phyloP scores from a whole-genome alignment of 805 yeast species.

The Saccharomycopsis selenospora region DNA sequence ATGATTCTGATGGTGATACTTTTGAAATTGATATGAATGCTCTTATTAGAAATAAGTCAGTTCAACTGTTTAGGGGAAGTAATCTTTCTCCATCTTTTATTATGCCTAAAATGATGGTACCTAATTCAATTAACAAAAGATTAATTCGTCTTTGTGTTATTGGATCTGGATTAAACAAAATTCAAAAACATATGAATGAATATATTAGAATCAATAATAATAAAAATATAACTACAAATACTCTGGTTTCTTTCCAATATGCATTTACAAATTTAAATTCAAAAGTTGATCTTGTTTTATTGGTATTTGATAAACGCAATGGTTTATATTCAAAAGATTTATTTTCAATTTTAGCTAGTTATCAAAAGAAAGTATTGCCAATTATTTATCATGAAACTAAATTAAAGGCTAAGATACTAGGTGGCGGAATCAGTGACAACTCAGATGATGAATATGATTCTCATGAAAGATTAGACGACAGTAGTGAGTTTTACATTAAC shows the following conservation, averaged over 20 bases:
- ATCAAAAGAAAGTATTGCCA: slow-evolving; percentile 15
- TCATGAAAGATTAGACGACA: slow-evolving; percentile 2
- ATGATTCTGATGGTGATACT: slow-evolving; percentile 18
- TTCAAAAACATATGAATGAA: slow-evolving; percentile 12
- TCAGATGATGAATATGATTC: slow-evolving; percentile 6
- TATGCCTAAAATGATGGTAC: slow-evolving; percentile 19
- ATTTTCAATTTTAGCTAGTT: slow-evolving; percentile 13
- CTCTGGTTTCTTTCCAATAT: slow-evolving; percentile 8
- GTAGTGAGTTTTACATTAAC: slow-evolving; percentile 6
- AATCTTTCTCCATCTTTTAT: slow-evolving; percentile 15
- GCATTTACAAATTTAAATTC: slow-evolving; percentile 19
- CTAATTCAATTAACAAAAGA: background rate
- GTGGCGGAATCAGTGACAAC: slow-evolving; percentile 11
- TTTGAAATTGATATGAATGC: slow-evolving; percentile 20
- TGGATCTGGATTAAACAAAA: slow-evolving; percentile 12
- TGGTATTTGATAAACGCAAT: slow-evolving; percentile 18
- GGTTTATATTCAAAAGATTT: slow-evolving; percentile 19
- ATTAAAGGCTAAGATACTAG: background rate
- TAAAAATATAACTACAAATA: background rate
- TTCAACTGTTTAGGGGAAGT: background rate
- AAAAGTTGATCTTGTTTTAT: slow-evolving; percentile 15
- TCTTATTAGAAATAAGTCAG: slow-evolving; percentile 3
- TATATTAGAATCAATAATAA: background rate
- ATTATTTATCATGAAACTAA: slow-evolving; percentile 7
- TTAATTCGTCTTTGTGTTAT: slow-evolving; percentile 15